Base-by-base conservation (phyloP, 1,284 basidiomycete species). In the Cerrena zonata region DNA sequence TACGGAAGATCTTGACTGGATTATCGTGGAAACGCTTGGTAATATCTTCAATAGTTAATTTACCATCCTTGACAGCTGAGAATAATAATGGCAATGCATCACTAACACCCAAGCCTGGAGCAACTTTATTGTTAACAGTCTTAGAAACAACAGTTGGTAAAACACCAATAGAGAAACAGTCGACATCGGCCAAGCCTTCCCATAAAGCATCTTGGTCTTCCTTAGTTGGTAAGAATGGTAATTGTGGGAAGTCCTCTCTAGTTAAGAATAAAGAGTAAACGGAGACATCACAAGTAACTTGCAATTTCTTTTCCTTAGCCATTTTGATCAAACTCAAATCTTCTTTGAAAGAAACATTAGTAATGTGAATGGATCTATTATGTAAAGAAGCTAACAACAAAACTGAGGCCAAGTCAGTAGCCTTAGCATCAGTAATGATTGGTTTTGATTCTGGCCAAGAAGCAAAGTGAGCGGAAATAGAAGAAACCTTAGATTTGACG, bases 241-340 rank as follows among this genome's bases (percentile, higher is more conserved):
- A 77, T 2, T 71, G 70, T 3, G 84, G 84, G 72, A 81, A 94
- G 58, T 89, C 79, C 56, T 89, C 86, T 50, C 76, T 78, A 22
- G 81, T 83, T 72, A 94, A 94, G 82, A 97, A 98, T 53, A 99
- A 75, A 7, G 91, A 82, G 69, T 93, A 98, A 47, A 98, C 79
- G 7, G 94, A 85, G 30, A 97, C 92, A 61, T 99, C 96, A 67
- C 95, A 98, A 2, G 94, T 98, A 52, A 98, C 95, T 63, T 91
- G 88, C 59, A 99, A 79, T 25, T 89, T 79, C 75, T 95, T 96
- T 49, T 87, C 86, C 73, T 99, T 99, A 77, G 91, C 92, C 46
- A 99, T 77, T 4, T 89, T 86, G 65, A 99, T 98, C 53, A 99
- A 73, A 37, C 89, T 74, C 50, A 99, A 77, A 66, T 99, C 96